Base-by-base conservation (phyloP, 228 moss, liverwort and hornwort species). In the Sphagnum magellanicum region DNA sequence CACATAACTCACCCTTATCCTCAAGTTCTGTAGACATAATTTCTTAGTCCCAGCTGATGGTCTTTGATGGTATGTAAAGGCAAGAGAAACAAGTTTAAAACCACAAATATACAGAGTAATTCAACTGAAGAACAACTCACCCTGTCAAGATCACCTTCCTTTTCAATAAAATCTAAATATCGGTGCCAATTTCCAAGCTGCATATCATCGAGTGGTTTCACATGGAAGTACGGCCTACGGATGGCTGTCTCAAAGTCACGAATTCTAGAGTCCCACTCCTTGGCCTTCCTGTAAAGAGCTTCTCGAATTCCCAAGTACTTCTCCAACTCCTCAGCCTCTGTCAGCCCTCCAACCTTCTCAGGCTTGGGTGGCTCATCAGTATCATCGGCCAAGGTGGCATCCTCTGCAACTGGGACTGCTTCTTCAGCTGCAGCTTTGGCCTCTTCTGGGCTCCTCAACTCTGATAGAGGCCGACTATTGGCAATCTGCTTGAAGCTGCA, bases 151-250 rank as follows among this genome's bases (percentile, higher is more conserved):
- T 82, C 87, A 63, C 89, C 91, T 87, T 98, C 93, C 68, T 98
- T 98, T 79, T 98, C 97, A 14, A 92, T 70, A 10, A 98, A 93
- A 50, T 98, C 97, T 49, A 98, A 64, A 75, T 93, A 98, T 59
- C 84, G 88, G 59, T 93, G 97, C 97, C 97, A 98, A n/a, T 98
- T 98, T 53, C 77, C 93, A 58, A 98, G 91, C 71, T 98, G 97
- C 61, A 79, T 82, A 62, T 98, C 93, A 70, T 98, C 97, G 7
- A 98, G 49, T 32, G 86, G 79, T 72, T 83, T 98, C 67, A 93
- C 93, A 60, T 98, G 97, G 48, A 98, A 98, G 66, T 98, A 98
- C 1, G 97, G 97, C 62, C 97, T 88, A 9, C 86, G 81, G 17
- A 98, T 98, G 16, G 93, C 93, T 68, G 71, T 79, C 79, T 98